Evolutionary conservation across 371 early-diverging fungal species (phyloP), one percentile per base, ranked within the genome.

Genomic region (Circinella minor): DNA sequence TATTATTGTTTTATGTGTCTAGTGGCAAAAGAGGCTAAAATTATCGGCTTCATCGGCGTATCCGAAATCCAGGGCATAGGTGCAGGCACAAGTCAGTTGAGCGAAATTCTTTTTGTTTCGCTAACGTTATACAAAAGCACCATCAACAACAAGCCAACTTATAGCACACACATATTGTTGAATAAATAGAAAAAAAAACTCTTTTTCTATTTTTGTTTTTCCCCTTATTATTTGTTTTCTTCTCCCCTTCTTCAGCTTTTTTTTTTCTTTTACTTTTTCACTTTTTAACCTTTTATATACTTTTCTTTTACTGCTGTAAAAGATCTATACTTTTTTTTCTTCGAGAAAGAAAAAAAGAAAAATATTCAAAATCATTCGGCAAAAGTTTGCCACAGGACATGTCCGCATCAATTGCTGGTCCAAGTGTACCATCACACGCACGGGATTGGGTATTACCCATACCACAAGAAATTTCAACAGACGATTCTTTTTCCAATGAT

Each of bases 401-500:
- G 68, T 68, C 68, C 61, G 62, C 68, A 48, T 61, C 68, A 27
- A 36, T 68, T 37, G 67, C 67, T 47, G 67, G 61, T 34, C 47
- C 67, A 51, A 68, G 68, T 48, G 20, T 18, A 38, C 49, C 70
- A 18, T n/a, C 48, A 18, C 70, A n/a, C 13, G 14, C 43, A n/a
- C 55, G 65, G 20, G 70, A 70, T 60, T 70, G 70, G 70, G 27
- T 70, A 20, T 47, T 70, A 57, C 70, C 70, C 10, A 43, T 70
- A 37, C 70, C 70, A 48, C 39, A 36, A 15, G 70, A 64, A 57
- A 18, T 43, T 20, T 70, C n/a, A 65, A 48, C 14, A 59, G 61
- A 79, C 70, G 70, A 77, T 55, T 71, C 80, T 4, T 83, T 80
- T 47, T 72, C 78, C 11, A 71, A 60, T 71, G 80, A 81, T 71